Evolutionary conservation across 1,139 yeast genomes (phyloP).

Genomic region (Pichia inconspicua): DNA sequence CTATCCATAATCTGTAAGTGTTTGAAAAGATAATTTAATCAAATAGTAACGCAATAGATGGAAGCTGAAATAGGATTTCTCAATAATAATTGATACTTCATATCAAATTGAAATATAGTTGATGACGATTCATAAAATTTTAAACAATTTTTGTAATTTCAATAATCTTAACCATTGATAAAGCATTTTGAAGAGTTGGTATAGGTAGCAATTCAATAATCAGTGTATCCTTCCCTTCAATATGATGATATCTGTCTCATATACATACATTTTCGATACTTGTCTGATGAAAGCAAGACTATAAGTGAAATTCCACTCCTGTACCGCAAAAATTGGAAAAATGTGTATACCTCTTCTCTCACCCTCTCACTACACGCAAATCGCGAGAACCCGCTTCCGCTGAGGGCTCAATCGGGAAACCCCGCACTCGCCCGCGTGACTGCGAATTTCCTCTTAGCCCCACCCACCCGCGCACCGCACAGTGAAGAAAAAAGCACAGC

Average conservation of each 20-base stretch:
- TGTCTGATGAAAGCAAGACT: slow-evolving; percentile 2
- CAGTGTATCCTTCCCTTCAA: neutral
- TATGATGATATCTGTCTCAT: neutral
- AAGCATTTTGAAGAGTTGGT: no score
- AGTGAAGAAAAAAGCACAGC: no score
- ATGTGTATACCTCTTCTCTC: neutral
- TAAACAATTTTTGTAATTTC: no score
- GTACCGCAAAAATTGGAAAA: neutral
- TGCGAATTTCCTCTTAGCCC: neutral
- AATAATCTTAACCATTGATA: no score
- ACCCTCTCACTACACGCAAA: neutral
- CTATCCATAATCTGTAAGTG: no score
- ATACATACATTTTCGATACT: slow-evolving; percentile 16
- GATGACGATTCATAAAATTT: no score
- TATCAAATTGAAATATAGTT: no score
- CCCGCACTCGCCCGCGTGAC: neutral
- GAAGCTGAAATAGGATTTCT: no score
- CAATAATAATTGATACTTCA: no score
- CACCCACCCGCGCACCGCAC: slow-evolving; percentile 10
- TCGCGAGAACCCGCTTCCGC: neutral
- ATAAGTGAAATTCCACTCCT: neutral
- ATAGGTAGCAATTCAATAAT: neutral
- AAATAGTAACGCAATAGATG: no score
- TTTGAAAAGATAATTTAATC: no score
- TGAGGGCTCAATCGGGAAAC: neutral